These are phyloP conservation scores for Fereydounia khargensis DNA, from an alignment of 1,284 basidiomycete species.

Conservation along the genomic window DNA sequence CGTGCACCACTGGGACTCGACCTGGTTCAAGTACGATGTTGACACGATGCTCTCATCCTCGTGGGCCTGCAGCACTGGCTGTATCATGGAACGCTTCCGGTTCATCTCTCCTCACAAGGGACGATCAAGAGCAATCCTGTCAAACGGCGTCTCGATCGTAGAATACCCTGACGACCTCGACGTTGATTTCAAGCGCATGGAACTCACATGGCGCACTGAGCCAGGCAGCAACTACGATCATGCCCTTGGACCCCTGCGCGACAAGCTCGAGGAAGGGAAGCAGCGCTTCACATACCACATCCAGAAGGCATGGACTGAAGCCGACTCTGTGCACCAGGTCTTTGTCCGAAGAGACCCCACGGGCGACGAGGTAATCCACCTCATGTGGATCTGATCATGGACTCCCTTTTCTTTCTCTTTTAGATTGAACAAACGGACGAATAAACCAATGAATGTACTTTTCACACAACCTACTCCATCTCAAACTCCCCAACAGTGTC, in stretches of 20 bases:
- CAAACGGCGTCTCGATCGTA: not conserved
- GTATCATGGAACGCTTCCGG: not conserved
- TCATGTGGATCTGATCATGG: no score
- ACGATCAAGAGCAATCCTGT: not conserved
- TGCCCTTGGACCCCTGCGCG: not conserved
- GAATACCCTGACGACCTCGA: not conserved
- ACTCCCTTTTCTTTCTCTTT: no score
- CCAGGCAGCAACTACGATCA: not conserved
- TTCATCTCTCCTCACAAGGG: not conserved
- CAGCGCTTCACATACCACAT: not conserved
- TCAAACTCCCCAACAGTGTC: no score
- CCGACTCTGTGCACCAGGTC: no score
- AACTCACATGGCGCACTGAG: not conserved
- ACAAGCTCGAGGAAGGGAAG: not conserved
- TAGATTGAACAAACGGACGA: no score
- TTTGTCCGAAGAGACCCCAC: no score
- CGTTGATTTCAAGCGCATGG: not conserved
- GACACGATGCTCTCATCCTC: not conserved
- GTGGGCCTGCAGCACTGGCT: not conserved
- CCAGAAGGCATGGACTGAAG: no score
- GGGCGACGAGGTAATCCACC: no score
- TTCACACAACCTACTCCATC: no score
- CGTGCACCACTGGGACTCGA: not conserved
- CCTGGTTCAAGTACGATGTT: not conserved
- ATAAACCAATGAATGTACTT: no score